Percentiles rank a stretch among this genome's conserved stretches.
Conservation (phyloP, 345 rosid species). For the Brassica incana region DNA sequence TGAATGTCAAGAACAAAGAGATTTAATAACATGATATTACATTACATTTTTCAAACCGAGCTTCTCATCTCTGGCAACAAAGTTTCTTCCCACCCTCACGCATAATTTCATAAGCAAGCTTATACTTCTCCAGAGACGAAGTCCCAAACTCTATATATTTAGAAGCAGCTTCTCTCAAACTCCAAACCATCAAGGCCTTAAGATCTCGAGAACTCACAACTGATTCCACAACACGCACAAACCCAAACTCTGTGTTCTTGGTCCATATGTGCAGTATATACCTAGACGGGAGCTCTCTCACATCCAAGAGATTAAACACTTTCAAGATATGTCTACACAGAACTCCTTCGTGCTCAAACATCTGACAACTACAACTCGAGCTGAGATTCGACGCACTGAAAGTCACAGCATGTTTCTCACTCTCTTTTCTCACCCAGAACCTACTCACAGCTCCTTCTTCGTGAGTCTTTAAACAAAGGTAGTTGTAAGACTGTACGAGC, state of each 20-base stretch:
- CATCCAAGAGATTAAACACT: slow-evolving; percentile 65
- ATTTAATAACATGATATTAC: slow-evolving; percentile 15
- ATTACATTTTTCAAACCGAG: slow-evolving; percentile 23
- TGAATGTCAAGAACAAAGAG: neutral
- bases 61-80: slow-evolving; percentile 60
- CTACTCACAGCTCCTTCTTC: slow-evolving; percentile 75
- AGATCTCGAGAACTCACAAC: slow-evolving; percentile 60
- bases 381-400: slow-evolving; percentile 58
- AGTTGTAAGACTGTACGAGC: slow-evolving; percentile 63
- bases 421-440: slow-evolving; percentile 65
- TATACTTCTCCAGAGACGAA: slow-evolving; percentile 68
- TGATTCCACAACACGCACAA: slow-evolving; percentile 52
- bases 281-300: slow-evolving; percentile 70
- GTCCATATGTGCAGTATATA: slow-evolving; percentile 84
- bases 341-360: slow-evolving; percentile 90
- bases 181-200: slow-evolving; percentile 73
- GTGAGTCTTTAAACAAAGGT: slow-evolving; percentile 61
- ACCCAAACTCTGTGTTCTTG: slow-evolving; percentile 68
- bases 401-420: slow-evolving; percentile 70
- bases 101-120: slow-evolving; percentile 75
- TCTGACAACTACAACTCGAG: slow-evolving; percentile 75
- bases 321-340: slow-evolving; percentile 78
- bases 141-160: slow-evolving; percentile 74
- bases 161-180: slow-evolving; percentile 82
- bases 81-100: slow-evolving; percentile 81